A percentile compares a stretch with the other conserved stretches of the same genome.
These are phyloP conservation scores for Eremochloa ophiuroides DNA, from an alignment of 176 grass and related monocot genomes.

Conservation along the genomic window DNA sequence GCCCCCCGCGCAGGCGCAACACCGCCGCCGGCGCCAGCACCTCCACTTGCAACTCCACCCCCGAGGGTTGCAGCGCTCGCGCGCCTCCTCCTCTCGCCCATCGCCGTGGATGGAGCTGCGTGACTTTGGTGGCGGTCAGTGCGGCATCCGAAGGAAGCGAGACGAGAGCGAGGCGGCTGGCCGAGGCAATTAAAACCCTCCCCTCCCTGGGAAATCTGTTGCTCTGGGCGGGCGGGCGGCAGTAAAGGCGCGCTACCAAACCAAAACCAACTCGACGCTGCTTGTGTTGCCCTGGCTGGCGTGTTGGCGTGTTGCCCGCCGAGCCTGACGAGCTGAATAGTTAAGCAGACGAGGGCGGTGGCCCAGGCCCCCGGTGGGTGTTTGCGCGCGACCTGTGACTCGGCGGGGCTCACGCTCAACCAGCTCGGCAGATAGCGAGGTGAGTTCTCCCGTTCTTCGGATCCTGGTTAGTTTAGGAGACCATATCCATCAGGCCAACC, in stretches of 20 bases:
- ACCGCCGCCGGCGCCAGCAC: not conserved
- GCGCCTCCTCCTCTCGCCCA: constrained; percentile 48
- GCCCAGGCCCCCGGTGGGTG: too few species aligned
- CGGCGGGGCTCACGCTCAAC: not conserved
- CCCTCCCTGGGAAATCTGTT: not conserved
- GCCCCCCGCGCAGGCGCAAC: not conserved
- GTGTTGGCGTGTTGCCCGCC: constrained; percentile 8
- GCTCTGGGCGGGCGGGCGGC: constrained; percentile 9
- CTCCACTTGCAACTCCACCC: not conserved
- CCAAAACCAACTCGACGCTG: constrained; percentile 17
- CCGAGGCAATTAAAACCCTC: constrained; percentile 41
- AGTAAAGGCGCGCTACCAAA: constrained; percentile 55
- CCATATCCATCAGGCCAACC: not conserved
- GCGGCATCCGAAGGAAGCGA: constrained; percentile 17
- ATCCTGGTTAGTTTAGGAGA: too few species aligned
- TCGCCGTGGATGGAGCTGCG: not conserved
- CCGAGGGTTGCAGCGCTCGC: not conserved
- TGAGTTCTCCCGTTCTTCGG: not conserved
- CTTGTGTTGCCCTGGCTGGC: not conserved
- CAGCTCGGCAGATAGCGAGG: not conserved
- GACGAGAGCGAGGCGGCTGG: not conserved
- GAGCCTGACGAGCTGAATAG: not conserved
- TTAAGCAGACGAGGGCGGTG: not conserved
- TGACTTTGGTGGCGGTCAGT: not conserved
- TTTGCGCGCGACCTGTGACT: not conserved